These are phyloP conservation scores for Penstemon newberryi DNA, from an alignment of 257 asterid species.

Conservation along the genomic window DNA sequence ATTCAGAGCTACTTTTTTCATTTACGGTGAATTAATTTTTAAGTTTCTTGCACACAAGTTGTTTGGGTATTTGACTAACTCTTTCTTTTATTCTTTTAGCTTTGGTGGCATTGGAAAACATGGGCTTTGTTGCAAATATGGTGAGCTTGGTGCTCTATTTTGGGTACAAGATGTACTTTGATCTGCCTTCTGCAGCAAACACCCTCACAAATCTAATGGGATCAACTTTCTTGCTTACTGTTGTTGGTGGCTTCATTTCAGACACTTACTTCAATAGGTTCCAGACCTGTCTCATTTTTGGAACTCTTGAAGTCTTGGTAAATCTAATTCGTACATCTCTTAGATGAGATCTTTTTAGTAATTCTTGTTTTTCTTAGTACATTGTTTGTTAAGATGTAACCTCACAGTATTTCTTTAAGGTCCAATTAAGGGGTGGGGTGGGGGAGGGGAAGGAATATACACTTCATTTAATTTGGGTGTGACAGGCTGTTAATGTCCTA, in stretches of 20 bases:
- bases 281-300: constrained; percentile 50
- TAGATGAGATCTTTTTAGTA: neutral
- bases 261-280: constrained; percentile 61
- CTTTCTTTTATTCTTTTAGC: constrained; percentile 28
- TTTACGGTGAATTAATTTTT: constrained; percentile 47
- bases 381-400: no score
- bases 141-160: constrained; percentile 72
- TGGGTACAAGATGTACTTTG: constrained; percentile 58
- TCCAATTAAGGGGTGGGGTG: no score
- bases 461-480: no score
- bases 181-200: constrained; percentile 58
- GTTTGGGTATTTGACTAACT: neutral
- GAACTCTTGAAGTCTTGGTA: constrained; percentile 51
- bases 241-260: constrained; percentile 65
- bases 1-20: constrained; percentile 61
- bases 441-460: no score
- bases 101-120: constrained; percentile 55
- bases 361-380: neutral
- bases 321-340: neutral
- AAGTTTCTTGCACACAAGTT: constrained; percentile 8
- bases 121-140: constrained; percentile 60
- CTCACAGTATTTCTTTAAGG: no score
- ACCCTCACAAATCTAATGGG: constrained; percentile 68
- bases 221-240: constrained; percentile 54
- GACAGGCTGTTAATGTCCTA: no score